Conservation (phyloP, 2,329 filamentous ascomycete species). For the Hypoxylon sp. region DNA sequence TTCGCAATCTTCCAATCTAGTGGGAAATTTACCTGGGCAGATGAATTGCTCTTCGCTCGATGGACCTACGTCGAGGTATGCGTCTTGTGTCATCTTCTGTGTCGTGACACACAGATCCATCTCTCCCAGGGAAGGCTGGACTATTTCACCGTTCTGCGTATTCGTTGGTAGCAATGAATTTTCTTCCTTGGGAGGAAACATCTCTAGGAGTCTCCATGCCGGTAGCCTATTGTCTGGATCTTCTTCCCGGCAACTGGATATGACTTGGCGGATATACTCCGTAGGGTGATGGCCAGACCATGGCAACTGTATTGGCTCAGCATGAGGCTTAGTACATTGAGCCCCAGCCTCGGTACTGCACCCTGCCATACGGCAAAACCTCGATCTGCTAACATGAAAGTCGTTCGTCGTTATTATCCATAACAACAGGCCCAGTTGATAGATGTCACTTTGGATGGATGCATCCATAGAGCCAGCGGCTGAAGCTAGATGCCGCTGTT, state of each 20-base stretch:
- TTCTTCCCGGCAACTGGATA: background rate
- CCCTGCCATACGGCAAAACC: background rate
- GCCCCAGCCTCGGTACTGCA: background rate
- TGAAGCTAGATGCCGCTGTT: background rate
- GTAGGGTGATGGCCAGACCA: background rate
- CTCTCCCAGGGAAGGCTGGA: too few species aligned
- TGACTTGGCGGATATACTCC: background rate
- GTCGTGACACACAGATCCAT: background rate
- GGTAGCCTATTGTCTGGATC: background rate
- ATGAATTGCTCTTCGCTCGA: too few species aligned
- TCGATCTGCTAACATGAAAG: background rate
- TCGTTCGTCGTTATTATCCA: background rate
- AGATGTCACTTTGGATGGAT: background rate
- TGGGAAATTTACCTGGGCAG: background rate
- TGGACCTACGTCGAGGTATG: too few species aligned
- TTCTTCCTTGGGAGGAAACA: background rate
- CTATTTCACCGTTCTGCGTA: too few species aligned
- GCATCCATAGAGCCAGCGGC: background rate
- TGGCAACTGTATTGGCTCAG: background rate
- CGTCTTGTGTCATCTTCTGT: background rate
- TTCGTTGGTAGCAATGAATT: background rate
- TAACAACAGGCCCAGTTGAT: background rate
- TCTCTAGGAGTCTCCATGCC: background rate
- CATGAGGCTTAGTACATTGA: background rate
- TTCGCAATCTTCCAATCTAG: background rate